These are phyloP conservation scores for Simmondsia chinensis DNA, from an alignment of 148 eudicot species.

Conservation along the genomic window DNA sequence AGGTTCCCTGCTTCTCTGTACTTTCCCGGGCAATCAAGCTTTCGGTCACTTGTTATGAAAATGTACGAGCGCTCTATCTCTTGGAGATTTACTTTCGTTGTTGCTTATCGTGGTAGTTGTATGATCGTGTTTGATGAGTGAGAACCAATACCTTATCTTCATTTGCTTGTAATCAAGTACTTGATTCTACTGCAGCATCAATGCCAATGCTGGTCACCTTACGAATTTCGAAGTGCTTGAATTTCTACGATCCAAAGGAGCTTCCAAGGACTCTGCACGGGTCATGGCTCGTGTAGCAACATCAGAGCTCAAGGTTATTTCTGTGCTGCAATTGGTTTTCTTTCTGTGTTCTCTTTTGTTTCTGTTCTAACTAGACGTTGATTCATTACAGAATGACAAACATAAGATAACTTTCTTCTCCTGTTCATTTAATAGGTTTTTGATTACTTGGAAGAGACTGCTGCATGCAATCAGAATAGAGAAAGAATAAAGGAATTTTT, in stretches of 20 bases:
- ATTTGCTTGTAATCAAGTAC: too few species aligned
- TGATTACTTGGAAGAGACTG: constrained; percentile 64
- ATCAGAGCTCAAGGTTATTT: constrained; percentile 57
- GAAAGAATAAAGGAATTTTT: constrained; percentile 36
- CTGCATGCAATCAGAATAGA: constrained; percentile 52
- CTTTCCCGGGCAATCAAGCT: too few species aligned
- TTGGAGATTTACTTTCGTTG: too few species aligned
- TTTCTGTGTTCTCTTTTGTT: background rate
- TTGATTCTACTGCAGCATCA: constrained; percentile 18
- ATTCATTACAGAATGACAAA: background rate
- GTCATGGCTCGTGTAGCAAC: constrained; percentile 23
- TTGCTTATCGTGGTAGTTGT: too few species aligned
- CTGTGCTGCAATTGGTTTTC: background rate
- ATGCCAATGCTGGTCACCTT: constrained; percentile 31
- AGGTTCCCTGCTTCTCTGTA: too few species aligned
- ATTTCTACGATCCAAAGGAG: constrained; percentile 27
- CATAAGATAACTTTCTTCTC: too few species aligned
- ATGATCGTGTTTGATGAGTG: too few species aligned
- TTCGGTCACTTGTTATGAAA: too few species aligned
- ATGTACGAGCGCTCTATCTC: too few species aligned
- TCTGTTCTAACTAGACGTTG: too few species aligned
- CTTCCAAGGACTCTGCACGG: constrained; percentile 26
- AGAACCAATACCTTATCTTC: too few species aligned
- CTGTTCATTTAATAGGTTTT: constrained; percentile 36
- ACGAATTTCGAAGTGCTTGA: constrained; percentile 39